Base-by-base conservation (phyloP, 2,329 filamentous ascomycete species). In the Aspergillus vadensis region DNA sequence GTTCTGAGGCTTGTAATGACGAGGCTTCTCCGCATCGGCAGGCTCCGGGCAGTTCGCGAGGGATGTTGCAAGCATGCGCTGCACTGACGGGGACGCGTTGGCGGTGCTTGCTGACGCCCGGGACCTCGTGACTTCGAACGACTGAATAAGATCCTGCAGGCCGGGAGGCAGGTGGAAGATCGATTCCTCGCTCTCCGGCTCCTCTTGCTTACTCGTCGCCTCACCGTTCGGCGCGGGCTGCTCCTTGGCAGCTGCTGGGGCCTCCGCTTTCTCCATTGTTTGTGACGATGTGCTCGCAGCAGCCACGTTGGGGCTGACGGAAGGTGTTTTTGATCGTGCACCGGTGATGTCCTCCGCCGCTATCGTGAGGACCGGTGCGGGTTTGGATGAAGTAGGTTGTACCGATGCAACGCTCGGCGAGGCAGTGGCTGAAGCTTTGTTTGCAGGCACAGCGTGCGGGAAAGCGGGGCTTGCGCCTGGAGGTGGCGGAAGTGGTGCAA, bases 141-240 rank as follows among this genome's bases (percentile, higher is more conserved):
- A 92, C 60, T 97, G 91, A 17, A 98, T 86, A 36, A 99, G 82
- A 74, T 99, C 95, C 71, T 92, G 91, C 57, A 99, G 80, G 30
- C 91, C 92, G 6, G 92, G 86, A 4, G 95, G 95, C 39, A 99
- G 85, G 75, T 98, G 93, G 76, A 94, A 99, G 68, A 97, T 90
- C 12, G 91, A 95, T 77, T 97, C 91, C 79, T 66, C 58, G n/a
- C 60, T 78, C 58, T 83, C 81, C n/a, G 78, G 70, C 36, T 81
- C 69, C 32, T 82, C 80, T 54, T 79, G 79, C 67, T 82, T 81
- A 14, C 10, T 27, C 17, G 73, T 61, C 15, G 62, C 61, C 54
- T 85, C 82, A 23, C 85, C 83, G 65, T 87, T 86, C 19, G 62
- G 48, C 4, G 57, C 41, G 10, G 72, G 63, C 47, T 69, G 53